Evolutionary conservation across 2,329 filamentous ascomycete genomes (phyloP).

Genomic region (Ceratocystis diversiconidia): DNA sequence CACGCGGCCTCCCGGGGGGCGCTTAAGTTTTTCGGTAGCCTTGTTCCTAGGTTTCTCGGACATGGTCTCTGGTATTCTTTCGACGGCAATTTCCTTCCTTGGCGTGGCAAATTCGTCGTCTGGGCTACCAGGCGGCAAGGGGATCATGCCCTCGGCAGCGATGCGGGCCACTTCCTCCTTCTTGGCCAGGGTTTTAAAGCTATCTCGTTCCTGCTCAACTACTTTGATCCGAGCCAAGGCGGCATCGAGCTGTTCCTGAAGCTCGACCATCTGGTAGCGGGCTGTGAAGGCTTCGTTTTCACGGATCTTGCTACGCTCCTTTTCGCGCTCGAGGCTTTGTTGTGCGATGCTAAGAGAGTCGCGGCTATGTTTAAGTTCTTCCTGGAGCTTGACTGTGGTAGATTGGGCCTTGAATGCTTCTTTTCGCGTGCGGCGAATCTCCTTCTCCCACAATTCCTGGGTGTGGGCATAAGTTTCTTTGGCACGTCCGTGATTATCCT

Average conservation of each 20-base stretch:
- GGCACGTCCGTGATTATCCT: slow-evolving; percentile 57
- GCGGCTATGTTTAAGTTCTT: slow-evolving; percentile 53
- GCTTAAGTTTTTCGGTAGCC: slow-evolving; percentile 22
- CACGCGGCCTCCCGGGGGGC: slow-evolving; percentile 24
- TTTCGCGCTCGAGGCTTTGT: slow-evolving; percentile 47
- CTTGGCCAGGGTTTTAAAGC: slow-evolving; percentile 55
- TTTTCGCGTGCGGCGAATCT: slow-evolving; percentile 54
- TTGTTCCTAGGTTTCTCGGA: slow-evolving; percentile 21
- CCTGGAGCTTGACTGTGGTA: slow-evolving; percentile 53
- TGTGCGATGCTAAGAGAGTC: slow-evolving; percentile 40
- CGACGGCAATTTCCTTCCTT: slow-evolving; percentile 28
- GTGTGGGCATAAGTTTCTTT: slow-evolving; percentile 57
- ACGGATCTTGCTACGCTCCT: slow-evolving; percentile 43
- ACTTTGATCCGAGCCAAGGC: slow-evolving; percentile 48
- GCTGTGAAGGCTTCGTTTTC: slow-evolving; percentile 58
- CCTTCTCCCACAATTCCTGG: slow-evolving; percentile 57
- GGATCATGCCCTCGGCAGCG: slow-evolving; percentile 55
- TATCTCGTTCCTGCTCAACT: slow-evolving; percentile 60
- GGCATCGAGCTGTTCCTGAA: slow-evolving; percentile 53
- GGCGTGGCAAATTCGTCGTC: slow-evolving; percentile 51
- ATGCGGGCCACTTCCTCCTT: slow-evolving; percentile 61
- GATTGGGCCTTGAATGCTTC: slow-evolving; percentile 66
- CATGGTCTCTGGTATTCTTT: slow-evolving; percentile 18
- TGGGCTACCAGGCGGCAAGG: slow-evolving; percentile 41
- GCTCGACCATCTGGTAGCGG: slow-evolving; percentile 48